Evolutionary conservation across 176 grass and related monocot species (phyloP), one percentile per base, ranked within the genome.

Genomic region (Alopecurus myosuroides): DNA sequence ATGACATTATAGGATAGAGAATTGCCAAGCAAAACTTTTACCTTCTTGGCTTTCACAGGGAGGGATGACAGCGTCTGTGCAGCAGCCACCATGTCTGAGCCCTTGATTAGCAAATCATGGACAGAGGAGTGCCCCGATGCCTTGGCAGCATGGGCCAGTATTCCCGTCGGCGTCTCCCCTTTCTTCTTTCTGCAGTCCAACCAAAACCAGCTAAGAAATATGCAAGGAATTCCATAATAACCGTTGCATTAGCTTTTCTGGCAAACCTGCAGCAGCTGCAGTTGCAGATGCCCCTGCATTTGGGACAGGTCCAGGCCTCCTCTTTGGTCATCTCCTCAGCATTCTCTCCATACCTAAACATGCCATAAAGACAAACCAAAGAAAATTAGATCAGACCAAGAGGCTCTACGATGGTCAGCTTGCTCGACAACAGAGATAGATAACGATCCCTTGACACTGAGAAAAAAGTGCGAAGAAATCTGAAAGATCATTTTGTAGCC

Each of bases 181-280:
- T 89, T 98, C 83, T 92, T 98, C 86, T 98, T 98, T 74, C 95
- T 98, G 87, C 17, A 3, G 4, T 48, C 45, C 30, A 87, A 66
- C 87, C 22, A 11, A 88, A 60, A 26, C 37, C 46, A 64, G 69
- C 44, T 48, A 22, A 85, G 49, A 53, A 53, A 23, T 74, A 36
- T 18, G 74, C 29, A 70, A 46, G 63, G 15, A 36, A 23, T 79
- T 31, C 19, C 61, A 46, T 20, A n/a, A 86, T 17, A 57, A 19
- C 4, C 22, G 61, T 8, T 8, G 31, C 60, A 74, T 31, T 22
- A 66, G 17, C 23, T 71, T 81, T 42, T 30, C 19, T 11, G 56
- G 51, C 89, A 85, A 46, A 98, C 96, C 92, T 98, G 93, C 96
- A 98, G 48, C 89, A 88, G 78, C 96, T 98, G 84, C 96, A 98